Evolutionary conservation across 139 green algal species (phyloP), one percentile per base, ranked within the genome.

Genomic region (Astrephomene gubernaculifera): DNA sequence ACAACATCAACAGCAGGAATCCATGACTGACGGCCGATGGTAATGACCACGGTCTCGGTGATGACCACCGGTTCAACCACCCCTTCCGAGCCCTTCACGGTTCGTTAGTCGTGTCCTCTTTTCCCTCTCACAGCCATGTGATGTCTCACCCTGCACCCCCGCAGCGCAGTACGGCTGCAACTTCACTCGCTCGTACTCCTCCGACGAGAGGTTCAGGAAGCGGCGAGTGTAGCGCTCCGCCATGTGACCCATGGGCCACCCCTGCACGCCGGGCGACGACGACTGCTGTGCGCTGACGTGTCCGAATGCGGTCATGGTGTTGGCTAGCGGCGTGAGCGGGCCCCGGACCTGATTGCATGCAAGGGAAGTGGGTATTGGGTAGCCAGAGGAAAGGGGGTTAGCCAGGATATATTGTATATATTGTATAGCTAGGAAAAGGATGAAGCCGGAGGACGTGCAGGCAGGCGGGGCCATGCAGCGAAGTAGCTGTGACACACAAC

Each of bases 241-340:
- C 71, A 79, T 79, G 45, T 64, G 33, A 14, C 71, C 71, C 44
- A 43, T 17, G 6, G 71, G 71, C 14, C 12, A 61, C n/a, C 71
- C 71, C 71, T 80, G 71, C 1, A 31, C 6, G 21, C 45, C 44
- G 21, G 71, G 71, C 21, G 49, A 54, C 35, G 49, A 53, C 0
- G 73, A 81, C 36, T 81, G 73, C 52, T 81, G 73, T 22, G 38
- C 73, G 33, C 53, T 69, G 53, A 69, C 73, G 53, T 80, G 71
- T 45, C 71, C 71, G 31, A 36, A 22, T 7, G n/a, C n/a, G 19
- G 71, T 19, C 71, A 80, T 19, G 19, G 71, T 10, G 8, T 10
- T n/a, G 2, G 33, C 31, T 33, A 80, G 36, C 22, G 73, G 73
- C 31, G 24, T 53, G 25, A 81, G 73, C 3, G 53, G 53, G 4